Evolutionary conservation across 352 stramenopile genomes (phyloP), one percentile per base, ranked within the genome.

Genomic region (Albugo candida): DNA sequence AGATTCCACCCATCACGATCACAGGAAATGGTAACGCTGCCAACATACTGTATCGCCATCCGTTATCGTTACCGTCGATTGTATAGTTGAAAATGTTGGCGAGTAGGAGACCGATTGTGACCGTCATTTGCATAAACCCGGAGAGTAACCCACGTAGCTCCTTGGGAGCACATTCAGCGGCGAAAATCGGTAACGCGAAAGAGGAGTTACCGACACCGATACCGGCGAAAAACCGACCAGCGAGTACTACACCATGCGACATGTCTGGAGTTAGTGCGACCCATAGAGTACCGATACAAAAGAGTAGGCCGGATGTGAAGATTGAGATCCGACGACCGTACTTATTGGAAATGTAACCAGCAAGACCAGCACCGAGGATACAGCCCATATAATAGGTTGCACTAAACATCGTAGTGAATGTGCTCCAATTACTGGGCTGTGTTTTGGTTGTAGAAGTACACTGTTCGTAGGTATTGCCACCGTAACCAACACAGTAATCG

Each of bases 131-230:
- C 56, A 68, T 63, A 39, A 73, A 65, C 0, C 61, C 56, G 1
- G 61, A 66, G 20, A 72, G 54, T 6, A 65, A 19, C 0, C 61
- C 64, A 20, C 66, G 61, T 1, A 65, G 51, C 14, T 67, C 63
- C 14, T 60, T 70, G 0, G 66, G 61, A 0, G 54, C 63, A 50
- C 70, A 60, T 40, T 77, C 66, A 2, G 62, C 58, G 27, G 59
- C 57, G 40, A 70, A 74, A 27, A 71, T 37, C 39, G 60, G 59
- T 18, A 77, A 27, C 44, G 61, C 62, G 40, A 74, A 64, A 34
- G 63, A 74, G 46, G 59, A 65, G 36, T 67, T 67, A 51, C 63
- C 63, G 11, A 67, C 60, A 27, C 63, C 63, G 41, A 66, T 45
- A 35, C 64, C 66, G 36, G 67, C 61, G 0, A 70, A 13, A n/a